Evolutionary conservation across 192 early-diverging fungal species (phyloP), one percentile per base, ranked within the genome.

Genomic region (Allomyces macrogynus): DNA sequence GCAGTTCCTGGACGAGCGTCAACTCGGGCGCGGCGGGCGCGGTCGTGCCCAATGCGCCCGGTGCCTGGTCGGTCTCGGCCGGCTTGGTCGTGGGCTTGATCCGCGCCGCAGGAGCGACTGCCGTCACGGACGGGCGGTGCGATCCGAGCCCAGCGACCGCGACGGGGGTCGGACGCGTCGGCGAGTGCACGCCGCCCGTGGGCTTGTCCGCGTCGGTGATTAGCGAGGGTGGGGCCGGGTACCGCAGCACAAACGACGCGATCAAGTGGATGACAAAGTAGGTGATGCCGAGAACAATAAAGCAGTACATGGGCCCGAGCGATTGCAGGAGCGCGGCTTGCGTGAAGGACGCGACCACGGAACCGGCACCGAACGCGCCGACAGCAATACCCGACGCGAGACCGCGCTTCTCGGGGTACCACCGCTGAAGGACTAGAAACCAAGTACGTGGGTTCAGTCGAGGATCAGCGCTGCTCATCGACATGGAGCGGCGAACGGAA

Each of bases 291-390:
- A 86, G 75, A 57, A 87, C 78, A 26, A 87, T 69, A 70, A 89
- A 89, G 7, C 81, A 72, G 40, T 75, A 24, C 10, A 83, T 78
- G 16, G 87, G 71, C 22, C 77, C 81, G 0, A 78, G 73, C 60
- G 70, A 57, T 14, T 77, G 75, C 44, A 86, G 69, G 20, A 89
- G 78, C 62, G 72, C 72, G 32, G 79, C 77, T 64, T 84, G 84
- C 62, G 84, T 79, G 67, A 77, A 78, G 44, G 84, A 81, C 64
- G 83, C 82, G 16, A 84, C 82, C 63, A 87, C 81, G 23, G 81
- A 80, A 1, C 87, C 87, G 26, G 78, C 84, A 60, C 86, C 87
- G 72, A 89, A 89, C 7, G 84, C 85, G 72, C 82, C 83, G 64
- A 87, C 87, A 11, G 86, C 85, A 54, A 85, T 72, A 10, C 83